Percentiles rank a stretch among this genome's conserved stretches.
These are phyloP conservation scores for Pistacia vera DNA, from an alignment of 345 rosid species.

Conservation along the genomic window DNA sequence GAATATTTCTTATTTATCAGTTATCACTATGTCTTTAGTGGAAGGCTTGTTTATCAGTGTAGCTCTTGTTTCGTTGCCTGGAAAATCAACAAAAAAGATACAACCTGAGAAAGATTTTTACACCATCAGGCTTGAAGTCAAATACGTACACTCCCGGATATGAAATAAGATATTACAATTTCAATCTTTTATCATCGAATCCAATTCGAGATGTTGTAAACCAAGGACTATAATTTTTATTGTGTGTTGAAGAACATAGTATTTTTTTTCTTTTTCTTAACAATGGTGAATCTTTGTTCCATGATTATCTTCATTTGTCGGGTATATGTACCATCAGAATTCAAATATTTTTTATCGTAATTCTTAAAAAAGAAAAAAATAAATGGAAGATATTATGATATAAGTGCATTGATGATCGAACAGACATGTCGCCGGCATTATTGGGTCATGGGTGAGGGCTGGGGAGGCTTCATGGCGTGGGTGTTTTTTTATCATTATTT, in stretches of 20 bases:
- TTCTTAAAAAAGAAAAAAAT: too few species aligned
- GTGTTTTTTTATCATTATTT: too few species aligned
- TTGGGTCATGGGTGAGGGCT: slow-evolving; percentile 15
- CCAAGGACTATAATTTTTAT: too few species aligned
- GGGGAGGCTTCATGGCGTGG: slow-evolving; percentile 1
- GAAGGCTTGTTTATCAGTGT: background rate
- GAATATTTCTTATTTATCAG: background rate
- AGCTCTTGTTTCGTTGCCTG: background rate
- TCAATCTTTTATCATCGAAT: background rate
- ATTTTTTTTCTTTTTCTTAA: too few species aligned
- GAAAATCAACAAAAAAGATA: slow-evolving; percentile 6
- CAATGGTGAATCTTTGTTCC: too few species aligned
- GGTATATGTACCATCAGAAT: too few species aligned
- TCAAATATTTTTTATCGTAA: too few species aligned
- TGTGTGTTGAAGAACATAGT: too few species aligned
- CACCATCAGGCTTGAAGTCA: background rate
- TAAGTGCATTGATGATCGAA: background rate
- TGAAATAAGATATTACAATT: background rate
- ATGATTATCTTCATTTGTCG: too few species aligned
- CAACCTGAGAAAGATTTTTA: background rate
- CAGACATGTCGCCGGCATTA: slow-evolving; percentile 53
- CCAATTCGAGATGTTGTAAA: too few species aligned
- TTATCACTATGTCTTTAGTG: too few species aligned
- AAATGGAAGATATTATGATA: background rate
- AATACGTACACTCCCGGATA: background rate